These are phyloP conservation scores for Diaporthe vaccinii DNA, from an alignment of 2,329 filamentous ascomycete genomes.

Conservation along the genomic window DNA sequence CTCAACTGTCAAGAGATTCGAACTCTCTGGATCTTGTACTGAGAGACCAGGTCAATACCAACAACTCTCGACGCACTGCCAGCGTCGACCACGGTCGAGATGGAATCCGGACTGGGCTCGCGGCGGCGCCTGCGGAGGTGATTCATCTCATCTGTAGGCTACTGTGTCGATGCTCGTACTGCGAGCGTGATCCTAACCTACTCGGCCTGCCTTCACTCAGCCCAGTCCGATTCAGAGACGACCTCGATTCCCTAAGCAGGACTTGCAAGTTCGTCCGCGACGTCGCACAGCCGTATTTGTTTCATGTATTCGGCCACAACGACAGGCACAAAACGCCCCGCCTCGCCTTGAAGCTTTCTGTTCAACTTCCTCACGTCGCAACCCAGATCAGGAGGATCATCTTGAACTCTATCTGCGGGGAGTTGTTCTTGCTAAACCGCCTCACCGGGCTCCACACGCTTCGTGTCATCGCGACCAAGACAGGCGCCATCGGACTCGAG, in stretches of 20 bases:
- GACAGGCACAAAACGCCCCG: background rate
- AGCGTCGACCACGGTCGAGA: no score
- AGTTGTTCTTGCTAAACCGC: background rate
- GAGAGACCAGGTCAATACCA: no score
- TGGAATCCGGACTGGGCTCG: background rate
- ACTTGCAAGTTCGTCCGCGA: background rate
- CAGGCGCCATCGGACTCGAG: background rate
- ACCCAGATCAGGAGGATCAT: background rate
- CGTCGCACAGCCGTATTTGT: background rate
- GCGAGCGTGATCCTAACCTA: background rate
- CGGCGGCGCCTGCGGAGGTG: background rate
- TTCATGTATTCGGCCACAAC: background rate
- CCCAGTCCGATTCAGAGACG: background rate
- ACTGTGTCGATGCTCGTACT: background rate
- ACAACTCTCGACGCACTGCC: no score
- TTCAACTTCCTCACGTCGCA: background rate
- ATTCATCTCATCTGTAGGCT: background rate
- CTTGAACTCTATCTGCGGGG: background rate
- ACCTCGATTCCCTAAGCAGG: background rate
- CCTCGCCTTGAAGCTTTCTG: background rate
- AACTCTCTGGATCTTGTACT: background rate
- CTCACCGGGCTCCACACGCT: background rate
- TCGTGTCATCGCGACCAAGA: background rate
- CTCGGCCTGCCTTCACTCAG: no score
- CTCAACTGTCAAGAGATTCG: background rate